These are phyloP conservation scores for Purpureocillium lavendulum DNA, from an alignment of 2,329 filamentous ascomycete genomes.

Conservation along the genomic window DNA sequence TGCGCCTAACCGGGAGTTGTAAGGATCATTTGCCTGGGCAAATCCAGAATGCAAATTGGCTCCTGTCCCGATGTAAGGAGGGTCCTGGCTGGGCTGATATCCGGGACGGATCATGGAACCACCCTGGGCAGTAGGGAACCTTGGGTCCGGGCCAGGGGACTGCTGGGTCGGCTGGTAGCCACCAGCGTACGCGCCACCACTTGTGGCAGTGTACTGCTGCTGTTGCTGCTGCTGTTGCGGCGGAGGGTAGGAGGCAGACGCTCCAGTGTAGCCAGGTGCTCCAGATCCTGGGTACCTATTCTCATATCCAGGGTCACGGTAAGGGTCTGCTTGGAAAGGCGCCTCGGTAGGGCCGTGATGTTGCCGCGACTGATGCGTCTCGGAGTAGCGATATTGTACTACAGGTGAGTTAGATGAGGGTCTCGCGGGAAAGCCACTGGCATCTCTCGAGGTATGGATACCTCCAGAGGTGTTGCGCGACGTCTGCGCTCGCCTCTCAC, in stretches of 20 bases:
- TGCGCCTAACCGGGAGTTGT: constrained; percentile 19
- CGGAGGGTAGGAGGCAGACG: constrained; percentile 24
- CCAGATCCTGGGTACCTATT: constrained; percentile 43
- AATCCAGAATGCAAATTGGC: constrained; percentile 22
- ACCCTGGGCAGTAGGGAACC: constrained; percentile 20
- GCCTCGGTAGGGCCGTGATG: constrained; percentile 37
- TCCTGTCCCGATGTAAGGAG: constrained; percentile 26
- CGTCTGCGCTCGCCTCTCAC: constrained; percentile 48
- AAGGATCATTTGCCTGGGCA: constrained; percentile 18
- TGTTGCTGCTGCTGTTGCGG: constrained; percentile 10
- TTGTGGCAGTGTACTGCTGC: constrained; percentile 19
- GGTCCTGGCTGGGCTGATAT: constrained; percentile 20
- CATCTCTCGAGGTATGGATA: constrained; percentile 46
- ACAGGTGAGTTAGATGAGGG: constrained; percentile 48
- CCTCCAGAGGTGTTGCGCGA: constrained; percentile 47
- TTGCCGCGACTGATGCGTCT: constrained; percentile 40
- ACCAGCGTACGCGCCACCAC: constrained; percentile 20
- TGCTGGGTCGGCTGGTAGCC: constrained; percentile 23
- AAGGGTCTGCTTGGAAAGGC: constrained; percentile 24
- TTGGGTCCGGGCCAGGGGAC: constrained; percentile 22
- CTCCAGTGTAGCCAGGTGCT: constrained; percentile 39
- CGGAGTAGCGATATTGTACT: constrained; percentile 50
- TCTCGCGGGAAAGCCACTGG: constrained; percentile 38
- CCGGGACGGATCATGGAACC: constrained; percentile 21
- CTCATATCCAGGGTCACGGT: constrained; percentile 33